These are phyloP conservation scores for Anthoceros angustus DNA, from an alignment of 225 moss, liverwort and hornwort genomes.

Conservation along the genomic window DNA sequence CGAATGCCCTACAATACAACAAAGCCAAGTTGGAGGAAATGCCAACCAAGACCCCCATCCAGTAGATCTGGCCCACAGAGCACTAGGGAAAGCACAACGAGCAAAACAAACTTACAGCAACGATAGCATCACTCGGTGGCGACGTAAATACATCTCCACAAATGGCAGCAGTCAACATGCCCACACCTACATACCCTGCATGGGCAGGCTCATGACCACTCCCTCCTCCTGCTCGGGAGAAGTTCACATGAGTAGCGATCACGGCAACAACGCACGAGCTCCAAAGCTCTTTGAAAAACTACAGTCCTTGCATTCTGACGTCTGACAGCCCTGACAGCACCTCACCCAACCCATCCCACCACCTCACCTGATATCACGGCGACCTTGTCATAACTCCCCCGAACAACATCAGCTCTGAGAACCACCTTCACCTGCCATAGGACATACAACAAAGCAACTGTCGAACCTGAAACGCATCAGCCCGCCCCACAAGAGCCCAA, in stretches of 20 bases:
- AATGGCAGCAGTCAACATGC: slow-evolving; percentile 94
- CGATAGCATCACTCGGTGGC: slow-evolving; percentile 53
- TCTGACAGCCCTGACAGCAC: not conserved
- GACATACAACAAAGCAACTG: not conserved
- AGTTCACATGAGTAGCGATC: slow-evolving; percentile 4
- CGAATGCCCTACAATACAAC: slow-evolving; percentile 62
- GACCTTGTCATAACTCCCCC: slow-evolving; percentile 68
- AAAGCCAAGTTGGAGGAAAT: not conserved
- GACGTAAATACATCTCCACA: slow-evolving; percentile 94
- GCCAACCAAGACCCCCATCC: not conserved
- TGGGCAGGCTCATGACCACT: slow-evolving; percentile 99
- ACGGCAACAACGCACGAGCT: not conserved
- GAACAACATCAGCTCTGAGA: slow-evolving; percentile 59
- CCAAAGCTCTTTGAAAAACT: not conserved
- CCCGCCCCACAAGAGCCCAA: not conserved
- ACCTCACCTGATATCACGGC: slow-evolving; percentile 72
- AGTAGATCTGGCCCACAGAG: not conserved
- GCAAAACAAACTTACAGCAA: slow-evolving; percentile 45
- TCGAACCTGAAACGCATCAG: not conserved
- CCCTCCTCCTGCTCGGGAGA: slow-evolving; percentile 54
- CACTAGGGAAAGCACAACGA: not conserved
- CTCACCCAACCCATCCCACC: not conserved
- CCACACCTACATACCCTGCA: slow-evolving; percentile 83
- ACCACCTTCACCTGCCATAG: slow-evolving; percentile 71
- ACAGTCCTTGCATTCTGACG: too few relatives aligned